These are phyloP conservation scores for Flaveria linearis DNA, from an alignment of 129 eudicot species.

Conservation along the genomic window DNA sequence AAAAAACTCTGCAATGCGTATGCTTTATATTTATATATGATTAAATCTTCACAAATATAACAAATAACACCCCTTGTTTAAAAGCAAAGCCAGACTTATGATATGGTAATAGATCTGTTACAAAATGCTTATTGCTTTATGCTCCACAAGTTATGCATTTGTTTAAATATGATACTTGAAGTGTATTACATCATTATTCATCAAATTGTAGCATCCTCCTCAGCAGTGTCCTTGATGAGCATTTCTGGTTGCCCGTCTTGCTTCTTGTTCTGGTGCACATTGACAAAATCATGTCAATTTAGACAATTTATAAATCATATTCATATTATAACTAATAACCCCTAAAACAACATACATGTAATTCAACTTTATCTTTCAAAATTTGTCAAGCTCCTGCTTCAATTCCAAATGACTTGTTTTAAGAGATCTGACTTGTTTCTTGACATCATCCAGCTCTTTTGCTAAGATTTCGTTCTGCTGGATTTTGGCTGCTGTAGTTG, in stretches of 20 bases:
- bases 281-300: constrained; percentile 25
- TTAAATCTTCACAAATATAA: neutral
- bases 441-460: constrained; percentile 55
- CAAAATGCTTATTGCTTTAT: neutral
- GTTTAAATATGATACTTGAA: constrained; percentile 1
- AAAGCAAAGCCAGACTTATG: neutral
- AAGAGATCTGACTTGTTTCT: constrained; percentile 61
- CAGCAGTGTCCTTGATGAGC: constrained; percentile 27
- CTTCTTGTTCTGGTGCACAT: constrained; percentile 47
- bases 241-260: constrained; percentile 34
- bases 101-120: neutral
- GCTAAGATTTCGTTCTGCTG: constrained; percentile 55
- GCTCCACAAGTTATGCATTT: neutral
- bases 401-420: constrained; percentile 60
- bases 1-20: no score
- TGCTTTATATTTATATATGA: neutral
- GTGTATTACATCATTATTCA: neutral
- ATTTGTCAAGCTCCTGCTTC: constrained; percentile 59
- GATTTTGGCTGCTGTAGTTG: constrained; percentile 35
- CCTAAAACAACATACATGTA: constrained; percentile 48
- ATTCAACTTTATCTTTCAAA: constrained; percentile 53
- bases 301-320: neutral
- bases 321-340: constrained; percentile 6
- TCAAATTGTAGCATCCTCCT: constrained; percentile 2
- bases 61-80: neutral